Evolutionary conservation across 192 early-diverging fungal genomes (phyloP), one percentile per base, ranked within the genome.

Genomic region (Chytriomyces confervae): DNA sequence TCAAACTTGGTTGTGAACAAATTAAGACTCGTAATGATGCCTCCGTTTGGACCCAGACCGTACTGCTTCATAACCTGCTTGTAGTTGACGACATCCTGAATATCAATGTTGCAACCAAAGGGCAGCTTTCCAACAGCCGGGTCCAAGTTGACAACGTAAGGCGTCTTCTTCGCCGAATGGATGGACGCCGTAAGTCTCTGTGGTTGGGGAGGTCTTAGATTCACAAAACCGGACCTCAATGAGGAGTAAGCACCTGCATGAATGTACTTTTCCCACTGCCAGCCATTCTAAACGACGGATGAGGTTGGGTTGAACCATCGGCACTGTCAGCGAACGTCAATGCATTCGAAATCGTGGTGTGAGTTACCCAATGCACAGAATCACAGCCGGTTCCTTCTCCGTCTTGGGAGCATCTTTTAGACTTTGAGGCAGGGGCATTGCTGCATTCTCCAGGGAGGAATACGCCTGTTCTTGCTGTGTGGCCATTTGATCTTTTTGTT

Each of bases 41-140:
- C 97, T 51, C 97, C 97, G 88, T 97, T 98, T 24, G 97, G 96
- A 6, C 97, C 97, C 50, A 97, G 89, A 79, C 92, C 95, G 80
- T 97, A 97, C 91, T 97, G 95, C 76, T 93, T 92, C 97, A 99
- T 99, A 50, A 99, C 97, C 80, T 97, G 92, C 86, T 97, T 97
- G 88, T 97, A 99, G 86, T 99, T 95, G 29, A 99, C 92, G 5
- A 96, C 97, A 84, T 99, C 97, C 24, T 96, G 88, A 75, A 99
- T 97, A 80, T 99, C 97, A 71, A 99, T 96, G 81, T 99, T 96
- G 53, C 95, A 93, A n/a, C 91, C 89, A 81, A 94, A 99, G 8
- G 95, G 95, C 29, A 99, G 85, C 62, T 91, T 82, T 1, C 81
- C 79, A 3, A 97, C 95, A 23, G 97, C 97, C 3, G 97, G 96